Evolutionary conservation across 1,284 basidiomycete genomes (phyloP), one percentile per base, ranked within the genome.

Genomic region (Polyporus tsugae): DNA sequence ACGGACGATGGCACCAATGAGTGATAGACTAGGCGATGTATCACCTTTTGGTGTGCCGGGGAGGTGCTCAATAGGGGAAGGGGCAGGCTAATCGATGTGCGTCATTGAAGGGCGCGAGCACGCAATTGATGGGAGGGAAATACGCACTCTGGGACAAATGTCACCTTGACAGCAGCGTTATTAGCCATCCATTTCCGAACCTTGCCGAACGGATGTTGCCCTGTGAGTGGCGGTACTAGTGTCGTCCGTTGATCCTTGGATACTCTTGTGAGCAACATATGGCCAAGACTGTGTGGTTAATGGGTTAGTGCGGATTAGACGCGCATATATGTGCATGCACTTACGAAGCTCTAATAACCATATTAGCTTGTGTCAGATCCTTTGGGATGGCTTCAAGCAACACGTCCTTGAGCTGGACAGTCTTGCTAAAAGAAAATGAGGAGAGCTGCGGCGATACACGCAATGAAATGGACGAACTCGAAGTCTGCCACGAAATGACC

Each of bases 11-110:
- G 17, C 22, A 39, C 44, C 25, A 72, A 39, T 6, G 83, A 81
- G 69, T 80, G 84, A 75, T 93, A 93, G 59, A 88, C 75, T 36
- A 93, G 77, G 38, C 90, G 86, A 71, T 87, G 87, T 13, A 89
- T 65, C 60, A 83, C 70, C 63, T 74, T 81, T 69, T 84, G 84
- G 68, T 81, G 75, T 25, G 74, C 66, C 9, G 82, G 82, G 10
- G 78, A 69, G 13, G 78, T 75, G 59, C 82, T 77, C 42, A 84
- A 77, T 52, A 88, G 73, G 5, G 77, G 65, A 11, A 80, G 67
- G 35, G 89, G 88, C 39, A 87, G 74, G 76, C 91, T 91, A 65
- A 36, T 63, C 41, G 29, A 22, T 29, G 39, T 44, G 42, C 62
- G 69, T 69, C 60, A 74, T 64, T 41, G 36, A 39, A 25, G 17